Conservation (phyloP, 352 stramenopile genomes). For the Globisporangium echinulatum region DNA sequence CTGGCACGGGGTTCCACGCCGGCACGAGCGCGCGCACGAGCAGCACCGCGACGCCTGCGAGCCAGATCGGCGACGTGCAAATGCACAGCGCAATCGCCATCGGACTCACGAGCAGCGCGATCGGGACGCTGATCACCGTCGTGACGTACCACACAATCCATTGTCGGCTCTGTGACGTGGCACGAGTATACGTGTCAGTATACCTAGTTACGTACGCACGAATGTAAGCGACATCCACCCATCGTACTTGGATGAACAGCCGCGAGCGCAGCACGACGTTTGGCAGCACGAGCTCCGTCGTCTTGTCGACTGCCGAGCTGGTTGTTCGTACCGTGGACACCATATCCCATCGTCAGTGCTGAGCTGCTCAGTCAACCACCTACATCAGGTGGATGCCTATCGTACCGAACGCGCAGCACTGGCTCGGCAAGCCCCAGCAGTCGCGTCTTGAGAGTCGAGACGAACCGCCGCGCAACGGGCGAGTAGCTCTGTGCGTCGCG, state of each 20-base stretch:
- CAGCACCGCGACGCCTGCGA: slow-evolving; percentile 46
- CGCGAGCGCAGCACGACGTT: slow-evolving; percentile 26
- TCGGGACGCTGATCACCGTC: slow-evolving; percentile 58
- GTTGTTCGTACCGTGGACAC: too few relatives aligned
- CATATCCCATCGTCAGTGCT: not conserved
- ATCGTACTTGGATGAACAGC: slow-evolving; percentile 32
- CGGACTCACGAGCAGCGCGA: slow-evolving; percentile 63
- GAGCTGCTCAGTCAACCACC: not conserved
- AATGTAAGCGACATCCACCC: not conserved
- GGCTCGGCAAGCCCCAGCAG: slow-evolving; percentile 28
- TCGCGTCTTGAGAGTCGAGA: slow-evolving; percentile 44
- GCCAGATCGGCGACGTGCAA: slow-evolving; percentile 74
- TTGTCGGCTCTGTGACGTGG: slow-evolving; percentile 26
- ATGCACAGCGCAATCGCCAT: slow-evolving; percentile 74
- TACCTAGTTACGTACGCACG: too few relatives aligned
- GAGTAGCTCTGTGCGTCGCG: slow-evolving; percentile 21
- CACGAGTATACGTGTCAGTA: not conserved
- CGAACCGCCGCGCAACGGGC: slow-evolving; percentile 11
- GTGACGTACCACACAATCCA: slow-evolving; percentile 72
- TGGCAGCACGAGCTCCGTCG: slow-evolving; percentile 34
- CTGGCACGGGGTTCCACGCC: slow-evolving; percentile 19
- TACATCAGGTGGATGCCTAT: not conserved
- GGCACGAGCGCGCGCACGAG: slow-evolving; percentile 44
- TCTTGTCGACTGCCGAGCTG: slow-evolving; percentile 24
- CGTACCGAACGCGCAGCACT: slow-evolving; percentile 42